These are phyloP conservation scores for Psidium guajava DNA, from an alignment of 345 rosid genomes.

Conservation along the genomic window DNA sequence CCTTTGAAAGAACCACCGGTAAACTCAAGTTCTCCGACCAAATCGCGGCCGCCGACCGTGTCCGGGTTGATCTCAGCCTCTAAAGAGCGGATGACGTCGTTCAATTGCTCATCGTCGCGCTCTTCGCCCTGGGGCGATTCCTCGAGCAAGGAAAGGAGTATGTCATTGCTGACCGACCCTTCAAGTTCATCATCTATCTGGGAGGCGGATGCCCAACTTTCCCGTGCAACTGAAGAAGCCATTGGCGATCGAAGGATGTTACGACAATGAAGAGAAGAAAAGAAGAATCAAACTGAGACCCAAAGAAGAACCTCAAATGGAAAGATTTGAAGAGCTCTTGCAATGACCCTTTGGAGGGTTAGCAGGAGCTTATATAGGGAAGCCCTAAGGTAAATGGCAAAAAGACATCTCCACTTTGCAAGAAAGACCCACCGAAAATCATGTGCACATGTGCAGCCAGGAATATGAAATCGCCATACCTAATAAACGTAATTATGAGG, in stretches of 20 bases:
- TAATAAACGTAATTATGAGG: neutral
- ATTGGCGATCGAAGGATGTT: neutral
- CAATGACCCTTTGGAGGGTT: neutral
- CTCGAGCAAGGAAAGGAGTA: conserved; percentile 27
- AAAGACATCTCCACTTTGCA: neutral
- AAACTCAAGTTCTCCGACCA: neutral
- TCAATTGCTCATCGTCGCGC: conserved; percentile 24
- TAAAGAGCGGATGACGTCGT: conserved; percentile 32
- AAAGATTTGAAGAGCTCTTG: neutral
- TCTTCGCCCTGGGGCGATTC: conserved; percentile 20
- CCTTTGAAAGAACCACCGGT: neutral
- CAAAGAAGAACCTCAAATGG: neutral
- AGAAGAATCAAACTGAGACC: neutral
- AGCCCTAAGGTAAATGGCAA: neutral
- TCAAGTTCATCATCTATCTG: neutral
- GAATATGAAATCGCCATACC: neutral
- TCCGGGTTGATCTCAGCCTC: conserved; percentile 36
- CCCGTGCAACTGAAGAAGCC: conserved; percentile 15
- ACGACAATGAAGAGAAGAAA: neutral
- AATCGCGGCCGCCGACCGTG: neutral
- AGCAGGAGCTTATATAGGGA: conserved; percentile 1
- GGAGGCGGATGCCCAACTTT: neutral
- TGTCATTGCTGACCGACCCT: conserved; percentile 4
- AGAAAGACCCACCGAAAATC: neutral
- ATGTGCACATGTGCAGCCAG: neutral